Evolutionary conservation across 2,329 filamentous ascomycete species (phyloP).

Genomic region (Claviceps pazoutovae): DNA sequence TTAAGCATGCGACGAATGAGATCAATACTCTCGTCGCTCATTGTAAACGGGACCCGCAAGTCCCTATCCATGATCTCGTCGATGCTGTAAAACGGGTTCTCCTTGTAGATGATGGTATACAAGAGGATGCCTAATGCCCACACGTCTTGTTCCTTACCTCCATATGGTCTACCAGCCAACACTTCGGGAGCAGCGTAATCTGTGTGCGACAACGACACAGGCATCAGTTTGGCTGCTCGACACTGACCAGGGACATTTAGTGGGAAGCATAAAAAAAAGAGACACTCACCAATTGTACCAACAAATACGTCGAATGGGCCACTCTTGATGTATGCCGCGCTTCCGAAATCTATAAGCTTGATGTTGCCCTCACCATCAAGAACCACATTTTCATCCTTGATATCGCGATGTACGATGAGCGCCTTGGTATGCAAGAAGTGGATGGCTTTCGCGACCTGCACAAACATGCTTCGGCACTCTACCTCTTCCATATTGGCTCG

Average conservation of each 20-base stretch:
- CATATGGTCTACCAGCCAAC: constrained; percentile 78
- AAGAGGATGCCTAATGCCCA: constrained; percentile 95
- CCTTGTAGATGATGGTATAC: constrained; percentile 98
- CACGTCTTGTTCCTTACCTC: constrained; percentile 93
- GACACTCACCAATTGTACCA: constrained; percentile 81
- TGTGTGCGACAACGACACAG: constrained; percentile 21
- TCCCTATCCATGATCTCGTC: constrained; percentile 99
- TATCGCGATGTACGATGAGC: constrained; percentile 87
- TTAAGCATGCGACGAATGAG: constrained; percentile 86
- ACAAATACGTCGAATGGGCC: constrained; percentile 98
- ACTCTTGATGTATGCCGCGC: constrained; percentile 94
- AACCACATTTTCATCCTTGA: constrained; percentile 98
- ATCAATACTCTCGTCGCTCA: constrained; percentile 86
- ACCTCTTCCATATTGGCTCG: constrained; percentile 91
- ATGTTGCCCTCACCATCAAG: constrained; percentile 90
- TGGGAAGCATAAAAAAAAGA: not conserved
- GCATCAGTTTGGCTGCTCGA: not conserved
- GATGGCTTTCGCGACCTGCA: constrained; percentile 79
- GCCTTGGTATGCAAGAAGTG: constrained; percentile 86
- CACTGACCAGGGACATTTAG: not conserved
- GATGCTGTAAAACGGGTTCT: constrained; percentile 97
- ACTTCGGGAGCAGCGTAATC: constrained; percentile 99
- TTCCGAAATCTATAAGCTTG: constrained; percentile 96
- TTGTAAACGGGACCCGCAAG: constrained; percentile 72
- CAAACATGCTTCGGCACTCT: constrained; percentile 89